A percentile compares a stretch with the other conserved stretches of the same genome.
Evolutionary conservation across 2,329 filamentous ascomycete species (phyloP).

Genomic region (Fusarium algeriense): DNA sequence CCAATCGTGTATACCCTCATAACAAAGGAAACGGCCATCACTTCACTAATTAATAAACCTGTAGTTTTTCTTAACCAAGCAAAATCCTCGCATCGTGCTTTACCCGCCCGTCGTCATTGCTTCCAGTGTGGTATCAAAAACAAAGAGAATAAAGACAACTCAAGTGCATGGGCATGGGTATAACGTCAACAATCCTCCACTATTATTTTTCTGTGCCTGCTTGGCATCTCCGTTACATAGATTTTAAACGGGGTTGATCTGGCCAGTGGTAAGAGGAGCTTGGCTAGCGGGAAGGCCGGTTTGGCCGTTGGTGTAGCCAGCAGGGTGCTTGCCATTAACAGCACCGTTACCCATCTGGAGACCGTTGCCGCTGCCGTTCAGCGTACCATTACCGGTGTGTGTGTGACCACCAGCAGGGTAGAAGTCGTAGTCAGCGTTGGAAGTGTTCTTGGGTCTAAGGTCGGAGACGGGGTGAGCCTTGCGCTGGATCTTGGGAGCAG

Average conservation of each 20-base stretch:
- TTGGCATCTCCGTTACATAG: constrained; percentile 4
- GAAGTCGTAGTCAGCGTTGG: constrained; percentile 27
- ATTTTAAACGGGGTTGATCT: constrained; percentile 39
- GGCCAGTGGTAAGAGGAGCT: constrained; percentile 22
- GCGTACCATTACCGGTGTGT: constrained; percentile 23
- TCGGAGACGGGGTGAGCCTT: constrained; percentile 53
- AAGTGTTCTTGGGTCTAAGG: constrained; percentile 22
- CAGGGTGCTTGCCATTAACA: constrained; percentile 34
- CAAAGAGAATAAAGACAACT: constrained; percentile 31
- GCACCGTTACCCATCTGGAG: constrained; percentile 14
- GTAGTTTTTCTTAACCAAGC: constrained; percentile 28
- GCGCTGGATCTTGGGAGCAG: constrained; percentile 62
- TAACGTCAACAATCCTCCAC: constrained; percentile 35
- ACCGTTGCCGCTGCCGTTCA: constrained; percentile 34
- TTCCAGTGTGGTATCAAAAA: constrained; percentile 42
- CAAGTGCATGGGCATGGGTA: constrained; percentile 43
- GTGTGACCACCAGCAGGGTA: constrained; percentile 31
- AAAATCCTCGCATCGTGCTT: constrained; percentile 22
- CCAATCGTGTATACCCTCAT: constrained; percentile 25
- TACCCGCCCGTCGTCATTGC: constrained; percentile 31
- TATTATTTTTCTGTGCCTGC: constrained; percentile 4
- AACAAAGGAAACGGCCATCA: constrained; percentile 39
- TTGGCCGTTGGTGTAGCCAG: constrained; percentile 20
- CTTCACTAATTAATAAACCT: constrained; percentile 28
- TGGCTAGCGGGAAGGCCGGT: constrained; percentile 8